Base-by-base conservation (phyloP, 805 yeast genomes). In the Peterozyma xylosa region DNA sequence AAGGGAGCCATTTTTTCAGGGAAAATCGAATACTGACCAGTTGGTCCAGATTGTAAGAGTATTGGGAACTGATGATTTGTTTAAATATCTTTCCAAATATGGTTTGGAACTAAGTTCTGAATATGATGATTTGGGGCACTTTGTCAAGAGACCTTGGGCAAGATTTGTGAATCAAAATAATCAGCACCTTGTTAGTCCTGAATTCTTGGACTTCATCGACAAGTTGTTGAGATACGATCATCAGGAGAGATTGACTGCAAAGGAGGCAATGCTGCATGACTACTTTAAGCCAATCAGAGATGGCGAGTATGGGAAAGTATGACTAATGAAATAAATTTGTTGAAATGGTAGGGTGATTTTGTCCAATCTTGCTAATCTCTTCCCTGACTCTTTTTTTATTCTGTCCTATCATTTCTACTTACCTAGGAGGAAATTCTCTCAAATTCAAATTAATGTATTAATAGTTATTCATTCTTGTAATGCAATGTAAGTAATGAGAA, bases 1-100 rank as follows among this genome's bases (percentile, higher is more conserved):
- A 57, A 85, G 81, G 57, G 96, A 89, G 56, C 96, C 96, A 11
- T 86, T 89, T 51, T 89, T 89, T 74, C 91, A 86, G 60, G 96
- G 96, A 16, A 82, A 86, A 49, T 84, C 95, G 16, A 89, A 89
- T 62, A 86, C 89, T 35, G 96, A 89, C 66, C 96, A 89, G 66
- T 68, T 89, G 55, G 95, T 89, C 18, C 90, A 87, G 62, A 88
- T 89, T 49, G 96, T 89, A 11, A 75, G 86, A 48, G 93, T 89
- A 1, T 71, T 89, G 53, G 96, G 96, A 16, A 84, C 96, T 1
- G 84, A 82, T 47, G 90, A 80, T 51, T 69, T 89, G 42, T 67
- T 78, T 56, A 66, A 64, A 40, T 88, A 87, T 60, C 68, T 84
- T 50, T 64, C 70, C 42, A 85, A 82, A 59, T 89, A 88, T 62